Evolutionary conservation across 805 yeast genomes (phyloP).

Genomic region (Wickerhamomyces tratensis): DNA sequence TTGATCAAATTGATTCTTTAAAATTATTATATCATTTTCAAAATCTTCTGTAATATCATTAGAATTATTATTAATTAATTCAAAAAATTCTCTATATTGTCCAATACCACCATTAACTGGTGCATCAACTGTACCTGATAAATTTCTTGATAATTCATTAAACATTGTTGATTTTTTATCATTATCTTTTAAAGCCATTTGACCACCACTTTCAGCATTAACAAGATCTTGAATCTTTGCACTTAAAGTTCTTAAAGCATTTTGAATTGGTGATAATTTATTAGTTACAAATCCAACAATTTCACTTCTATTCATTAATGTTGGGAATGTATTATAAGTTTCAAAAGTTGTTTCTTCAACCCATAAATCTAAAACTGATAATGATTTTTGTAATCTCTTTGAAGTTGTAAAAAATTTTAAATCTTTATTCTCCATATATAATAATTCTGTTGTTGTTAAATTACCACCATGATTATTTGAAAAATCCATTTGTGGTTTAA

Average conservation of each 20-base stretch:
- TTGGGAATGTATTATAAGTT: constrained; percentile 72
- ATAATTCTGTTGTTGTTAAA: constrained; percentile 47
- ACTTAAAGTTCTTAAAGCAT: constrained; percentile 61
- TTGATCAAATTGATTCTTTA: constrained; percentile 48
- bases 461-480: constrained; percentile 27
- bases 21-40: constrained; percentile 17
- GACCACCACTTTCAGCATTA: constrained; percentile 53
- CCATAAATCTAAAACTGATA: constrained; percentile 70
- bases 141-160: constrained; percentile 57
- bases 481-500: constrained; percentile 55
- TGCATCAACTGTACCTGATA: constrained; percentile 82
- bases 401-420: constrained; percentile 60
- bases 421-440: constrained; percentile 68
- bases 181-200: constrained; percentile 41
- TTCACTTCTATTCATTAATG: constrained; percentile 79
- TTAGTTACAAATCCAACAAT: constrained; percentile 37
- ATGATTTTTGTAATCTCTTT: constrained; percentile 65
- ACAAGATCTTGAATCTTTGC: constrained; percentile 65
- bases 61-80: constrained; percentile 19
- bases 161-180: constrained; percentile 38
- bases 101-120: constrained; percentile 93
- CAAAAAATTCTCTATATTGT: constrained; percentile 64
- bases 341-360: constrained; percentile 79
- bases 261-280: constrained; percentile 74
- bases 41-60: constrained; percentile 9